Base-by-base conservation (phyloP, 2,329 filamentous ascomycete genomes). In the Cordyceps cicadae region DNA sequence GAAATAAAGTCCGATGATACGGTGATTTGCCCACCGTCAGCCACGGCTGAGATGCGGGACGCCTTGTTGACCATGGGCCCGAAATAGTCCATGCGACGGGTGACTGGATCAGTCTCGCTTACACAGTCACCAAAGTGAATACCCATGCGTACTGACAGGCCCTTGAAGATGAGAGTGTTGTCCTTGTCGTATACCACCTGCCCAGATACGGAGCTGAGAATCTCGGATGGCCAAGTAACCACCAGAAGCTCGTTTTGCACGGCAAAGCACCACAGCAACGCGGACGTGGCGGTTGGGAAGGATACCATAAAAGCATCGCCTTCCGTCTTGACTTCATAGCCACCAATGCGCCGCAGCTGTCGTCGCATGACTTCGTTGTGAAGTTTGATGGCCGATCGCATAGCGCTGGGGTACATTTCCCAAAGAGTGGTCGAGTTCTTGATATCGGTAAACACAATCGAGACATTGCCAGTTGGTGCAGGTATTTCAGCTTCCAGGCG, bases 231-330 rank as follows among this genome's bases (percentile, higher is more conserved):
- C 94, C 94, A 99, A 67, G 87, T 84, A 21, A 95, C 90, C 65
- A 96, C 90, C 1, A 99, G 83, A 4, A 99, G 83, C 68, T 88
- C 84, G 66, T 87, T 87, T 73, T 99, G 94, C 32, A 97, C 92
- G 24, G 92, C 90, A 75, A 99, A 99, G 67, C 89, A 95, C 94
- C 94, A 99, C 8, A 99, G 81, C 54, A 99, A 77, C 5, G 94
- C 94, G 9, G 92, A 94, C 1, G 94, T 97, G 2, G 94, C 92
- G 0, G 94, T 97, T 1, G 92, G 90, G 74, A 99, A 99, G 11
- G 93, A 96, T 37, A 99, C 94, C 92, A 99, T 97, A 70, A 99
- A 99, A 9, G 94, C 94, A 75, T 99, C 94, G 66, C 94, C 94
- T 90, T 99, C 94, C 19, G 94, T 99, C 81, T 99, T 99, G 74